Conservation (phyloP, 352 stramenopile genomes). For the Pythium aquatile region DNA sequence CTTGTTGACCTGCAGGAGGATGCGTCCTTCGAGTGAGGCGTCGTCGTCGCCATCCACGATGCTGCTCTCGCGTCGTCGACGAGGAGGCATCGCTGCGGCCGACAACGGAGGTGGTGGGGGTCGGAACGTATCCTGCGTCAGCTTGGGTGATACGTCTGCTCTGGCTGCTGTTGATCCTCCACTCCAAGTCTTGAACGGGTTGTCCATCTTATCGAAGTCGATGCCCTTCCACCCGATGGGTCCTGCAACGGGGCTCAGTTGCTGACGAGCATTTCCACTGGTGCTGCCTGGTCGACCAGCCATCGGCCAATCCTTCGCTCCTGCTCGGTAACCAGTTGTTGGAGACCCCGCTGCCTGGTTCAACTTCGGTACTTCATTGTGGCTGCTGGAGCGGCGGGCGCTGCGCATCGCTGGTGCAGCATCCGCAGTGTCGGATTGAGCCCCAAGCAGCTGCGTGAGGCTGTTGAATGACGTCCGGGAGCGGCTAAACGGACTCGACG, state of each 20-base stretch:
- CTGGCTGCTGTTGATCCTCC: slow-evolving; percentile 30
- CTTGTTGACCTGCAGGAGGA: slow-evolving; percentile 51
- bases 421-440: slow-evolving; percentile 33
- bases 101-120: slow-evolving; percentile 23
- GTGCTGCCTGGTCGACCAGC: not conserved
- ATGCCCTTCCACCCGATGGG: slow-evolving; percentile 46
- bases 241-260: slow-evolving; percentile 9
- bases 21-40: slow-evolving; percentile 39
- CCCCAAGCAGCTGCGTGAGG: slow-evolving; percentile 22
- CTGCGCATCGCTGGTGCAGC: slow-evolving; percentile 48
- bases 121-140: slow-evolving; percentile 58
- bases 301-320: slow-evolving; percentile 44
- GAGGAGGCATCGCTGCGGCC: slow-evolving; percentile 28
- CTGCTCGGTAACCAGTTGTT: slow-evolving; percentile 2
- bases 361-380: slow-evolving; percentile 47
- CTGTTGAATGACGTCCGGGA: slow-evolving; percentile 30
- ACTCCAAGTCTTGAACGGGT: slow-evolving; percentile 79
- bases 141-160: slow-evolving; percentile 34
- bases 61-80: slow-evolving; percentile 10
- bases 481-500: slow-evolving; percentile 20
- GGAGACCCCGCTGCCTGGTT: slow-evolving; percentile 9
- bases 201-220: slow-evolving; percentile 68
- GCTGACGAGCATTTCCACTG: slow-evolving; percentile 1
- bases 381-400: slow-evolving; percentile 58
- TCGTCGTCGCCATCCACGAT: slow-evolving; percentile 28